Evolutionary conservation across 108 stramenopile species (phyloP), one percentile per base, ranked within the genome.

Genomic region (Cyclotella atomus): DNA sequence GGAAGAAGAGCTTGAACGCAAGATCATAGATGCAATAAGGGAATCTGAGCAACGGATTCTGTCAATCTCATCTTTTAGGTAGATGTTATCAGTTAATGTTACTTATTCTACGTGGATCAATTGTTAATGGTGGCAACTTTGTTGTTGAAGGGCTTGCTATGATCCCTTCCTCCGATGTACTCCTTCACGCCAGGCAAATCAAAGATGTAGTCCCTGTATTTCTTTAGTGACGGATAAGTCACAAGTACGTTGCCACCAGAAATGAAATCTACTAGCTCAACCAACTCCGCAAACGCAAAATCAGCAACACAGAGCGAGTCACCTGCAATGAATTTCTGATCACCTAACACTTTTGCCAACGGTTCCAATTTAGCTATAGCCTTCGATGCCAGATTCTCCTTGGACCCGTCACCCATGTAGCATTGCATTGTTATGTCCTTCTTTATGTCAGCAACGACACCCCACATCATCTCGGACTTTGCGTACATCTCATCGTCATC

Each of bases 391-490:
- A 55, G 34, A 23, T 29, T 29, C 68, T 38, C 32, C 24, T 57
- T 55, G 38, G 30, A 52, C 28, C 55, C 53, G 27, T 69, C 38
- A 3, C 68, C 55, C 6, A 35, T 55, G 17, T 69, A 69, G 44
- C 68, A 69, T 35, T 32, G 53, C 36, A 27, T 55, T 3, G 68
- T 69, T 7, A 69, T 33, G 25, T 38, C 7, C n/a, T 0, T 7
- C n/a, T 69, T 69, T 52, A 56, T 19, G 56, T 69, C 53, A 17
- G 24, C 25, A 10, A 55, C 20, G 21, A 69, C 36, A 1, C 53
- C 68, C 68, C 68, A 69, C 16, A 36, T 0, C 68, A 69, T 69
- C 38, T 69, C 68, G 8, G 68, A 45, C 28, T 69, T 69, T 16
- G 50, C 68, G 34, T 69, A 69, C 53, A 57, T 25, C 53, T 69